Evolutionary conservation across 371 early-diverging fungal species (phyloP), one percentile per base, ranked within the genome.

Genomic region (Neoconidiobolus thromboides): DNA sequence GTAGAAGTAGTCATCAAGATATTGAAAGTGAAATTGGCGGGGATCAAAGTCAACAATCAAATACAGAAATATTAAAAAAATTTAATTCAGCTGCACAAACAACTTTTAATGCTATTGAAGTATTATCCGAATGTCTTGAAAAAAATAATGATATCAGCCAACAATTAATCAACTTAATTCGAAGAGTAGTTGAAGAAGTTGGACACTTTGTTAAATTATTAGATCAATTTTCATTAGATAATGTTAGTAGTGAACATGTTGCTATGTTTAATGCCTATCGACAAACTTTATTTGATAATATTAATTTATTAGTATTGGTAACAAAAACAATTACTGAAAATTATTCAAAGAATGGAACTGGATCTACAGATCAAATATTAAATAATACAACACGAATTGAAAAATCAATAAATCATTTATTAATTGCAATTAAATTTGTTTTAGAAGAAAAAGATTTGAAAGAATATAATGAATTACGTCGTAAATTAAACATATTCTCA

Each of bases 361-460:
- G 38, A 10, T 39, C 58, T 9, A 48, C 48, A 6, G 58, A 58
- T 48, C 48, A 58, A 39, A 46, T 58, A 37, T 10, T 58, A 9
- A 40, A 10, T 46, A 58, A 26, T 40, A 48, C 69, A 12, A 47
- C 64, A 50, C 48, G 65, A n/a, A 64, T 70, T 0, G 71, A 72
- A 6, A 70, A 69, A 57, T 67, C 73, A 4, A 57, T 70, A 9
- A 67, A 67, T 43, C 66, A 64, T 52, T 46, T 72, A 3, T 63
- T 72, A n/a, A 42, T 62, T 36, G 69, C 70, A 1, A 57, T 64
- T 0, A 65, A 68, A 36, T 55, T 62, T 38, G 47, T 70, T 43
- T 47, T 69, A n/a, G 69, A 70, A 62, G 73, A 72, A 58, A 68
- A 66, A 54, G 70, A 67, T 68, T 52, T 51, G 7, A 58, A 62